Conservation (phyloP, 73 alveolate species). For the Tetrahymena thermophila region DNA sequence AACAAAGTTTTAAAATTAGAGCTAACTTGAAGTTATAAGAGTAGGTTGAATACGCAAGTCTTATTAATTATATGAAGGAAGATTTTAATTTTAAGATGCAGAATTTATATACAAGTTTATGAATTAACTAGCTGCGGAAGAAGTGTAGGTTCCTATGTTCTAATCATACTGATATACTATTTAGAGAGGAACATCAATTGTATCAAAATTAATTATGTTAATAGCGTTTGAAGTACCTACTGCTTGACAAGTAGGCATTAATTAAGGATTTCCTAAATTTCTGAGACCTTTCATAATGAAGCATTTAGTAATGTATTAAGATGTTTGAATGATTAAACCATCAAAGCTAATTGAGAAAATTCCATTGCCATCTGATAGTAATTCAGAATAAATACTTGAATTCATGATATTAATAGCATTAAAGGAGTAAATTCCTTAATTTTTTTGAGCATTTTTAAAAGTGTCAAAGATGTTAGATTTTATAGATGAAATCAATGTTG, state of each 20-base stretch:
- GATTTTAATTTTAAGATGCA: neutral
- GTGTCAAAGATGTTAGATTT: neutral
- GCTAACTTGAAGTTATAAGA: neutral
- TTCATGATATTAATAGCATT: neutral
- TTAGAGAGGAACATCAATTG: neutral
- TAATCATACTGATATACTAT: neutral
- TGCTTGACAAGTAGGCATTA: neutral
- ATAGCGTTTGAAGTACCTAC: neutral
- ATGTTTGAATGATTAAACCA: neutral
- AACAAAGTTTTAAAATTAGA: neutral
- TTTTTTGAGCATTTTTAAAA: neutral
- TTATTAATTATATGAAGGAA: neutral
- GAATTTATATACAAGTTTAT: neutral
- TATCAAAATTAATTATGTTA: neutral
- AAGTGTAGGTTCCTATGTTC: neutral
- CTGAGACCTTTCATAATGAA: neutral
- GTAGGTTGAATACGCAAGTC: neutral
- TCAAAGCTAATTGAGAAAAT: neutral
- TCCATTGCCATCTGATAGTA: neutral
- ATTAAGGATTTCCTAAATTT: neutral
- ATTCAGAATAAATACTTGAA: neutral
- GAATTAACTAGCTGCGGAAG: neutral
- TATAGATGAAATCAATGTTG: neutral
- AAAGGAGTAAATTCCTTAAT: neutral
- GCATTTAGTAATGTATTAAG: neutral